Percentiles rank a stretch among this genome's conserved stretches.
Conservation (phyloP, 768 basidiomycete species). For the Boletus fagicola region DNA sequence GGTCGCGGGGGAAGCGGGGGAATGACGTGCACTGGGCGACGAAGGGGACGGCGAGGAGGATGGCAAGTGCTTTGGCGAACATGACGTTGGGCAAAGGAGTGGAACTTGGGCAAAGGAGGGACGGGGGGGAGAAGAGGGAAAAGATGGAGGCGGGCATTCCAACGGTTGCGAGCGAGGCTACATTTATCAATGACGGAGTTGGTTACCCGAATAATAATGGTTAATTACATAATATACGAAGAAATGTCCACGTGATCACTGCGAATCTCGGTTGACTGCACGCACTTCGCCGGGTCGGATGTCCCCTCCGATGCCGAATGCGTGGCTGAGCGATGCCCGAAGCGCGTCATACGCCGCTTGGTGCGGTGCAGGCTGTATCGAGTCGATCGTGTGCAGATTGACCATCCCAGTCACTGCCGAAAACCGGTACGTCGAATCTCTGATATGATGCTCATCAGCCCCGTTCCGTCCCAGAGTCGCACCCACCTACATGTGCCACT, state of each 20-base stretch:
- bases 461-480: neutral
- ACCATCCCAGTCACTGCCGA: constrained; percentile 67
- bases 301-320: constrained; percentile 24
- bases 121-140: neutral
- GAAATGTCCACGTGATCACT: neutral
- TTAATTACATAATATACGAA: constrained; percentile 16
- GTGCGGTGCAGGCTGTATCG: constrained; percentile 78
- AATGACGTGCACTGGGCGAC: constrained; percentile 42
- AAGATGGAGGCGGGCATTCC: neutral
- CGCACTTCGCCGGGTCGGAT: constrained; percentile 6
- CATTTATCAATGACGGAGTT: neutral
- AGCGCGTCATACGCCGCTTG: constrained; percentile 61
- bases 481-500: constrained; percentile 69
- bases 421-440: constrained; percentile 72
- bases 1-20: neutral
- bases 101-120: constrained; percentile 18
- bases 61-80: constrained; percentile 39
- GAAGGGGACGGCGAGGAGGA: constrained; percentile 46
- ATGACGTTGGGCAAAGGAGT: constrained; percentile 28
- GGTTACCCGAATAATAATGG: neutral
- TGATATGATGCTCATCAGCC: constrained; percentile 26
- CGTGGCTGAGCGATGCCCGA: constrained; percentile 12
- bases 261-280: constrained; percentile 3
- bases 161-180: constrained; percentile 1
- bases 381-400: constrained; percentile 61